Evolutionary conservation across 2,329 filamentous ascomycete species (phyloP).

Genomic region (Fusarium sp.): DNA sequence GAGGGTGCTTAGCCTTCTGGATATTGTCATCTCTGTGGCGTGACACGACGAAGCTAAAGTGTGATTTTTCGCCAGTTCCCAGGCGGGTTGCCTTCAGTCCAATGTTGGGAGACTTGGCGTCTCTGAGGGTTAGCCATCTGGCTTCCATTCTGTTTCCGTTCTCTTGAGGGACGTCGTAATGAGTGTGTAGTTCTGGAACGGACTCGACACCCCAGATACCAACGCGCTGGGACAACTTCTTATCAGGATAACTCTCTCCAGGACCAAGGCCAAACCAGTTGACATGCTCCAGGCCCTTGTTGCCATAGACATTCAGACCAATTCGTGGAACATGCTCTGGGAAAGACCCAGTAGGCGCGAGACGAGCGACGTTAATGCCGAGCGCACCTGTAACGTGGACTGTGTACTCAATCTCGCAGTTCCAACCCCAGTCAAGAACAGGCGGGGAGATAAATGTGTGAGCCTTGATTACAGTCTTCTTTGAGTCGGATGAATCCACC

Average conservation of each 20-base stretch:
- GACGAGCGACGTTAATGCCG: slow-evolving; percentile 55
- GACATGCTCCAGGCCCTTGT: slow-evolving; percentile 57
- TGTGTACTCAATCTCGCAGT: slow-evolving; percentile 61
- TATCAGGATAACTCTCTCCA: slow-evolving; percentile 73
- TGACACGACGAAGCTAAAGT: slow-evolving; percentile 65
- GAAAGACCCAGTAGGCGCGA: slow-evolving; percentile 58
- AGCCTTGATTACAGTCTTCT: slow-evolving; percentile 63
- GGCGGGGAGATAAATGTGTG: slow-evolving; percentile 66
- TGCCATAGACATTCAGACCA: slow-evolving; percentile 67
- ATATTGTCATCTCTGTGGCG: slow-evolving; percentile 64
- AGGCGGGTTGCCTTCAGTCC: slow-evolving; percentile 37
- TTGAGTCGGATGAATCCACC: slow-evolving; percentile 50
- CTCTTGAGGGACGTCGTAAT: slow-evolving; percentile 76
- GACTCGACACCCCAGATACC: slow-evolving; percentile 57
- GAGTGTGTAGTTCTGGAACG: slow-evolving; percentile 63
- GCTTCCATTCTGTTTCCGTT: slow-evolving; percentile 72
- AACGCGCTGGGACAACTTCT: slow-evolving; percentile 63
- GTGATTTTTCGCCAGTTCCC: slow-evolving; percentile 11
- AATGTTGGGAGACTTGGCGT: slow-evolving; percentile 19
- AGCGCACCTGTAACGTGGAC: slow-evolving; percentile 59
- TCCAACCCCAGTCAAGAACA: slow-evolving; percentile 68
- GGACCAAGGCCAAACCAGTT: slow-evolving; percentile 72
- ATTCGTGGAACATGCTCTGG: slow-evolving; percentile 69
- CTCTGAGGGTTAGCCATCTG: slow-evolving; percentile 61
- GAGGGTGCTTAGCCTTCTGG: slow-evolving; percentile 70